These are phyloP conservation scores for Coemansia sp. DNA, from an alignment of 192 early-diverging fungal species.

Conservation along the genomic window DNA sequence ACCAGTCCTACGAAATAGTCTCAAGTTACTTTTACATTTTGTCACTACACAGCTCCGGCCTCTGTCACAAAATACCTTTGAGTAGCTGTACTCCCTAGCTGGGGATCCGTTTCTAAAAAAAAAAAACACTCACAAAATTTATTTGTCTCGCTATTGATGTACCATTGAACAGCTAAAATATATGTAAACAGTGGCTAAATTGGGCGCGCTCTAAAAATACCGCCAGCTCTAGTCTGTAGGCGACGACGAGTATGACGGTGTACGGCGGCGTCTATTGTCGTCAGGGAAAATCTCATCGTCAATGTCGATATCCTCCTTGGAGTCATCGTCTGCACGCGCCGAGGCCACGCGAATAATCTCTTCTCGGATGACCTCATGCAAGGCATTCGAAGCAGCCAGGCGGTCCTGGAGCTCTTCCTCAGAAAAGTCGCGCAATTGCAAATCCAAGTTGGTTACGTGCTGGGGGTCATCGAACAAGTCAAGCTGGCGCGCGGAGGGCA, in stretches of 20 bases:
- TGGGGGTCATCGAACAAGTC: slow-evolving; percentile 28
- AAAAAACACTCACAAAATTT: too few relatives aligned
- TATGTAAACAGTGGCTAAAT: background rate
- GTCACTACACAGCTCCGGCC: too few relatives aligned
- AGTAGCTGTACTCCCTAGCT: too few relatives aligned
- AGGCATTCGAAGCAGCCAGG: slow-evolving; percentile 17
- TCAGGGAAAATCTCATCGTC: slow-evolving; percentile 25
- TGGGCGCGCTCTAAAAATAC: too few relatives aligned
- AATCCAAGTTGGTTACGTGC: slow-evolving; percentile 29
- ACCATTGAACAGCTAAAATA: background rate
- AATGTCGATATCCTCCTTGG: slow-evolving; percentile 38
- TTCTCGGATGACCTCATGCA: slow-evolving; percentile 32
- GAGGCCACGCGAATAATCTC: slow-evolving; percentile 24
- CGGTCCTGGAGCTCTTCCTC: slow-evolving; percentile 48
- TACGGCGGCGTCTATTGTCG: slow-evolving; percentile 16
- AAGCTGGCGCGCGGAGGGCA: slow-evolving; percentile 13
- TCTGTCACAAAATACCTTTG: too few relatives aligned
- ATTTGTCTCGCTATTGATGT: too few relatives aligned
- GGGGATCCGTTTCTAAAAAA: too few relatives aligned
- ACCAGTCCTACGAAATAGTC: too few relatives aligned
- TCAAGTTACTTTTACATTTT: too few relatives aligned
- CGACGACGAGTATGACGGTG: slow-evolving; percentile 40
- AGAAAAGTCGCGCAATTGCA: slow-evolving; percentile 46
- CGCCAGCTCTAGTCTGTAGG: slow-evolving; percentile 7
- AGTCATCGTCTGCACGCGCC: slow-evolving; percentile 7